Evolutionary conservation across 140 eudicot genomes (phyloP).

Genomic region (Ambrosia hybrid): DNA sequence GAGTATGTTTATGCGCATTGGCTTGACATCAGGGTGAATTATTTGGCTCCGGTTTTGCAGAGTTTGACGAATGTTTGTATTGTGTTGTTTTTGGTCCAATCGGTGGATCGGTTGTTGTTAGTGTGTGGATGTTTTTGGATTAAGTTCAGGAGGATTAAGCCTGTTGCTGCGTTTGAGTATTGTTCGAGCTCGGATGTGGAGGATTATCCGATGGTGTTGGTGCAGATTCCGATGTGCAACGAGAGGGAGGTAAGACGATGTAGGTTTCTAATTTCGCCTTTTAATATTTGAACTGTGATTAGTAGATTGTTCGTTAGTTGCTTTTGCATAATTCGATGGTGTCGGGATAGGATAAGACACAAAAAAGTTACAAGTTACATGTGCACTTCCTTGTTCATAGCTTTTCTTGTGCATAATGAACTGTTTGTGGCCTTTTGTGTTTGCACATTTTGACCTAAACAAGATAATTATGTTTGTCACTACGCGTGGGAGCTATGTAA

Average conservation of each 20-base stretch:
- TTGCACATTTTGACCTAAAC: neutral
- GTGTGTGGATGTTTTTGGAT: constrained; percentile 73
- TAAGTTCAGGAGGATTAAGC: constrained; percentile 53
- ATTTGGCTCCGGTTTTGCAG: constrained; percentile 68
- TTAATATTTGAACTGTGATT: neutral
- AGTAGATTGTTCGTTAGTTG: neutral
- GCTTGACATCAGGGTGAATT: constrained; percentile 55
- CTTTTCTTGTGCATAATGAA: constrained; percentile 11
- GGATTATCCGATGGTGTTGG: constrained; percentile 75
- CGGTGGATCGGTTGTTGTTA: constrained; percentile 61
- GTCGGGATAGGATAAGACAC: too few species aligned
- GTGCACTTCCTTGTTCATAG: neutral
- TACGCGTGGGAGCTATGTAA: neutral
- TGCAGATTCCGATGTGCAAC: constrained; percentile 89
- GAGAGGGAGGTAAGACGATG: constrained; percentile 91
- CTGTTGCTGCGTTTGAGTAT: constrained; percentile 50
- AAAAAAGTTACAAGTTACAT: too few species aligned
- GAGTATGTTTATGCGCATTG: constrained; percentile 61
- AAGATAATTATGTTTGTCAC: constrained; percentile 9
- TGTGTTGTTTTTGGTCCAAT: constrained; percentile 66
- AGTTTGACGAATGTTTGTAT: constrained; percentile 56
- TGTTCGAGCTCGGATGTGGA: constrained; percentile 21
- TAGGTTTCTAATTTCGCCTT: constrained; percentile 41
- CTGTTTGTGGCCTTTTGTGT: constrained; percentile 16
- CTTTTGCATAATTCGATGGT: constrained; percentile 7